These are phyloP conservation scores for Hansenula sp. DNA, from an alignment of 1,139 yeast genomes.

Conservation along the genomic window DNA sequence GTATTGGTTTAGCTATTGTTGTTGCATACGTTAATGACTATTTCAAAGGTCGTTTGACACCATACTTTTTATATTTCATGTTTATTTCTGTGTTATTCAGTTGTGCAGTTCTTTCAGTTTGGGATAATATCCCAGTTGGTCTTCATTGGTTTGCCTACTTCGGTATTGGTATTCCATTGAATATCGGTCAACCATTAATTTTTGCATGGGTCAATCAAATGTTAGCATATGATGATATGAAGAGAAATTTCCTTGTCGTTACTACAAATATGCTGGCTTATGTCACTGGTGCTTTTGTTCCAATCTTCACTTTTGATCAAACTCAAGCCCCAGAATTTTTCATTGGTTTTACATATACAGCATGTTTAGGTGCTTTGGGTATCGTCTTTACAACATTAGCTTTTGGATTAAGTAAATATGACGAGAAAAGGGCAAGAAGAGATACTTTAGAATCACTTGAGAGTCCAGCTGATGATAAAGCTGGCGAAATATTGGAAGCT, in stretches of 20 bases:
- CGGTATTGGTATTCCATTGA: conserved; percentile 42
- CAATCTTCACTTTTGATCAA: conserved; percentile 42
- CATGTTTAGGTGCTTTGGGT: conserved; percentile 38
- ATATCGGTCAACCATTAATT: conserved; percentile 44
- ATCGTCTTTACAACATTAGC: conserved; percentile 29
- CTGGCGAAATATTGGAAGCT: not conserved
- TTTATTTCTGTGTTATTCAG: conserved; percentile 38
- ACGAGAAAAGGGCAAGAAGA: conserved; percentile 14
- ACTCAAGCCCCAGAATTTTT: conserved; percentile 39
- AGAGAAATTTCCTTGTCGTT: conserved; percentile 45
- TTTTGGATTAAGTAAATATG: conserved; percentile 30
- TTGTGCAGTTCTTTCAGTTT: conserved; percentile 37
- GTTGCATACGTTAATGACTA: conserved; percentile 41
- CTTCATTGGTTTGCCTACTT: conserved; percentile 48
- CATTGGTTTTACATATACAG: conserved; percentile 46
- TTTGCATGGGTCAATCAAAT: conserved; percentile 51
- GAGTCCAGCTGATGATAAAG: not conserved
- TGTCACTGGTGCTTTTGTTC: conserved; percentile 17
- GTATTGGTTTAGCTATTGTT: conserved; percentile 36
- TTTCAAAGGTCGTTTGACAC: conserved; percentile 38
- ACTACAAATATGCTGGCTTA: conserved; percentile 47
- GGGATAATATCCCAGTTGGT: conserved; percentile 46
- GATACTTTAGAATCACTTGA: too few species aligned
- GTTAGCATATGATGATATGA: conserved; percentile 40
- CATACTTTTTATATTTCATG: conserved; percentile 31